Percentiles rank a stretch among this genome's conserved stretches.
Conservation (phyloP, 306 rosid species). For the Medicago arabica region DNA sequence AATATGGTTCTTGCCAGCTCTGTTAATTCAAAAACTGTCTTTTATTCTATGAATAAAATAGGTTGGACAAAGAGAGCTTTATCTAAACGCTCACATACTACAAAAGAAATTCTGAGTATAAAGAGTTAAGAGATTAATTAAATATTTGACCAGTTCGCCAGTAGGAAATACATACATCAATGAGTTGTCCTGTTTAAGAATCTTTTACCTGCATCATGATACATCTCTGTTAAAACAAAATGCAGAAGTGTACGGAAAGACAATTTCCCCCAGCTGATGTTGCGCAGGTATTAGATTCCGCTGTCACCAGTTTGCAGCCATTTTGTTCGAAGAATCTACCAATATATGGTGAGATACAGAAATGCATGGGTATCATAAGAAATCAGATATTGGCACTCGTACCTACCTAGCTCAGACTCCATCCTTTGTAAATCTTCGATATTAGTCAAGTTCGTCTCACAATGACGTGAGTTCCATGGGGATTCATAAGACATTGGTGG, state of each 20-base stretch:
- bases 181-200: slow-evolving; percentile 26
- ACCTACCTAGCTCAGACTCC: slow-evolving; percentile 62
- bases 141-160: slow-evolving; percentile 26
- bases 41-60: slow-evolving; percentile 24
- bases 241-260: slow-evolving; percentile 96
- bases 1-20: background rate
- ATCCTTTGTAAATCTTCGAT: slow-evolving; percentile 35
- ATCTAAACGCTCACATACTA: background rate
- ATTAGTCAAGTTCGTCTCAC: background rate
- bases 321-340: slow-evolving; percentile 74
- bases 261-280: slow-evolving; percentile 93
- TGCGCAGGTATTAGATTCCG: slow-evolving; percentile 84
- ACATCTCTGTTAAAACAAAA: slow-evolving; percentile 39
- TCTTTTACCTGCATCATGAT: slow-evolving; percentile 32
- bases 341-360: slow-evolving; percentile 80
- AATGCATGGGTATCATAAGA: slow-evolving; percentile 93
- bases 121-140: background rate
- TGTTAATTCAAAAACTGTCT: slow-evolving; percentile 23
- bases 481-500: slow-evolving; percentile 24
- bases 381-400: slow-evolving; percentile 89
- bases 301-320: slow-evolving; percentile 80
- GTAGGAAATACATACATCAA: slow-evolving; percentile 5
- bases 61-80: slow-evolving; percentile 11
- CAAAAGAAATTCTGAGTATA: background rate
- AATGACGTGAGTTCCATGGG: slow-evolving; percentile 14